Evolutionary conservation across 1,284 basidiomycete genomes (phyloP), one percentile per base, ranked within the genome.

Genomic region (Sanghuangporus sanghuang): DNA sequence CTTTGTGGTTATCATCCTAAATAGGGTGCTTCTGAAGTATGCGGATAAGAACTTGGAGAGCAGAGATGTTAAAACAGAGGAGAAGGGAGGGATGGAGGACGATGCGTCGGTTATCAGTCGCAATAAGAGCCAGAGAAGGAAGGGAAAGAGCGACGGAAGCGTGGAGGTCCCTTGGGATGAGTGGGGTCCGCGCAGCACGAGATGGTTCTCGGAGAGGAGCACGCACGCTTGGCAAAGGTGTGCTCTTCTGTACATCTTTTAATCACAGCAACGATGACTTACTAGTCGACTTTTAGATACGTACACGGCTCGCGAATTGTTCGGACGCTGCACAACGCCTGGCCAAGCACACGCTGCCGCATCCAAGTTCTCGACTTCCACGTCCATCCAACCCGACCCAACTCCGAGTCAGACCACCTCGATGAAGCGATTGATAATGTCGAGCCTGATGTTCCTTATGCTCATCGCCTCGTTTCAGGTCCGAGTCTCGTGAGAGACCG

Each of bases 231-330:
- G 79, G 80, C 62, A 78, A 49, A 71, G 80, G 77, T 78, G 56
- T 12, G 72, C 67, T 12, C 36, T 18, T 46, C 21, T 32, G 27
- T 14, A 35, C 32, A 21, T 46, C 27, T 16, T 8, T 11, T 21
- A 38, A 27, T 8, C 56, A 6, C 50, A 39, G 52, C 35, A 18
- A 16, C 32, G 6, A 21, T 21, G 40, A 40, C 32, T 9, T 57
- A 27, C 49, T 16, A 23, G 48, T 46, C 40, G n/a, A n/a, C 39
- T 35, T 4, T 3, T 59, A 81, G 80, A 60, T 81, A 82, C 46
- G 77, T 80, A 0, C 79, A 83, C 18, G 82, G 81, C 2, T 68
- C 75, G 49, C 75, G 80, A 2, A 70, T 80, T 11, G 75, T 79
- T 14, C 68, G 76, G 39, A 69, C 73, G 0, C n/a, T 58, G 23